Evolutionary conservation across 768 basidiomycete species (phyloP).

Genomic region (Aureoboletus auriporus): DNA sequence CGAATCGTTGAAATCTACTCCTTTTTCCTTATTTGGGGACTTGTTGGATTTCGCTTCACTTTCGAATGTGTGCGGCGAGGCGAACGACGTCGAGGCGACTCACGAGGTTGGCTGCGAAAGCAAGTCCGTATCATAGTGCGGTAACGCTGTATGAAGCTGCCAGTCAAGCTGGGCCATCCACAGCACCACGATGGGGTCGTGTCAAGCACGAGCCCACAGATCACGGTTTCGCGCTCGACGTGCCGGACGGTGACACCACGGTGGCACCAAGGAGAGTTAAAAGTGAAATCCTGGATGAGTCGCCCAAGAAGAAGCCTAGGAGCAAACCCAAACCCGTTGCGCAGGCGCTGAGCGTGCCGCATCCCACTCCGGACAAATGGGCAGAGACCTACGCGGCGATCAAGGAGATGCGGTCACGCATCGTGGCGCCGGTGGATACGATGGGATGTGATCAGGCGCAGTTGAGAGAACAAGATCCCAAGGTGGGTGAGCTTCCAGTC

Average conservation of each 20-base stretch:
- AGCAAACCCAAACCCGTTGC: conserved; percentile 56
- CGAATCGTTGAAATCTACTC: too few species aligned
- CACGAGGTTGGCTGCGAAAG: conserved; percentile 34
- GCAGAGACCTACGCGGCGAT: conserved; percentile 66
- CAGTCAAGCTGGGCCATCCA: conserved; percentile 11
- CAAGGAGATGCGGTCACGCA: conserved; percentile 66
- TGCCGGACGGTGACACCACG: not conserved
- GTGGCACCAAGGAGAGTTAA: not conserved
- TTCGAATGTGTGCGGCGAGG: conserved; percentile 22
- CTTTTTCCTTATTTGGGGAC: too few species aligned
- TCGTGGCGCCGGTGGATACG: conserved; percentile 85
- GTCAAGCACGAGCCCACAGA: conserved; percentile 25
- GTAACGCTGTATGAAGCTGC: conserved; percentile 39
- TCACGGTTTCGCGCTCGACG: not conserved
- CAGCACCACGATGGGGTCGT: conserved; percentile 23
- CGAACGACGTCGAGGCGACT: conserved; percentile 30
- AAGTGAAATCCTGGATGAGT: not conserved
- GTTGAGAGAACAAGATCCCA: conserved; percentile 56
- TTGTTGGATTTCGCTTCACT: too few species aligned
- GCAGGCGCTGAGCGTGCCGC: conserved; percentile 51
- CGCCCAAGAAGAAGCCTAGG: conserved; percentile 33
- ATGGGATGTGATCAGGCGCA: conserved; percentile 85
- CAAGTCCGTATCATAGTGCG: conserved; percentile 41
- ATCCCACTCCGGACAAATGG: conserved; percentile 68
- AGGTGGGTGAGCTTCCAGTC: too few species aligned